Percentiles rank a stretch among this genome's conserved stretches.
Conservation (phyloP, 495 filamentous ascomycete species). For the Neurospora sp. region DNA sequence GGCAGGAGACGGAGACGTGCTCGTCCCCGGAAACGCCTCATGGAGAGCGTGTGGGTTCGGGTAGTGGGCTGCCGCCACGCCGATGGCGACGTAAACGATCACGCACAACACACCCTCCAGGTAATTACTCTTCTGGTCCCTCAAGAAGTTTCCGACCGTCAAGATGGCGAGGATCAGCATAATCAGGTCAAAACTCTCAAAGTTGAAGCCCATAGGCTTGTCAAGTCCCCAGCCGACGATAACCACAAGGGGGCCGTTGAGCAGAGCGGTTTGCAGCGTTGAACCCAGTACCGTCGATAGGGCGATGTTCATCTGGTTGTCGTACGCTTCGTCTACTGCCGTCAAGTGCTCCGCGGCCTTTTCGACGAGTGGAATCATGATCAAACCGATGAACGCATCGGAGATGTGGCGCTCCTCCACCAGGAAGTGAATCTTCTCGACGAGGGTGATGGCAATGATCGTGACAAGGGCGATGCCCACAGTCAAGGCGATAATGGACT, state of each 20-base stretch:
- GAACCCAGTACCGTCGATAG: slow-evolving; percentile 82
- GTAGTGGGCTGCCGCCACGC: slow-evolving; percentile 52
- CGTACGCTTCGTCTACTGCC: slow-evolving; percentile 85
- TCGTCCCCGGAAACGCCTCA: not conserved
- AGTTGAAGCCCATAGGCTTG: slow-evolving; percentile 67
- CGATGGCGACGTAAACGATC: slow-evolving; percentile 55
- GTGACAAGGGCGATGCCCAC: slow-evolving; percentile 65
- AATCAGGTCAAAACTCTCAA: slow-evolving; percentile 83
- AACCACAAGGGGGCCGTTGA: slow-evolving; percentile 78
- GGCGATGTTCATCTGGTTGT: slow-evolving; percentile 82
- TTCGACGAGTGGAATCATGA: slow-evolving; percentile 75
- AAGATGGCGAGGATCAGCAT: slow-evolving; percentile 79
- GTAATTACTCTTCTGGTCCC: slow-evolving; percentile 73
- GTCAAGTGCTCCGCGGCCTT: slow-evolving; percentile 88
- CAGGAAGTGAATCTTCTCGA: slow-evolving; percentile 67
- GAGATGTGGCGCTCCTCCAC: slow-evolving; percentile 53
- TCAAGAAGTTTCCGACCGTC: slow-evolving; percentile 72
- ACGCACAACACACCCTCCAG: slow-evolving; percentile 72
- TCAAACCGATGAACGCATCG: slow-evolving; percentile 73
- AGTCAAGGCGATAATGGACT: slow-evolving; percentile 57
- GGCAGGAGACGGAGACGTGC: not conserved
- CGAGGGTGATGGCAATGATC: slow-evolving; percentile 72
- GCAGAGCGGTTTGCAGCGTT: slow-evolving; percentile 79
- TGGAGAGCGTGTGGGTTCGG: slow-evolving; percentile 36
- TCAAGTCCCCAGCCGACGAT: slow-evolving; percentile 75